Evolutionary conservation across 257 asterid genomes (phyloP).

Genomic region (Euphrasia confusa): DNA sequence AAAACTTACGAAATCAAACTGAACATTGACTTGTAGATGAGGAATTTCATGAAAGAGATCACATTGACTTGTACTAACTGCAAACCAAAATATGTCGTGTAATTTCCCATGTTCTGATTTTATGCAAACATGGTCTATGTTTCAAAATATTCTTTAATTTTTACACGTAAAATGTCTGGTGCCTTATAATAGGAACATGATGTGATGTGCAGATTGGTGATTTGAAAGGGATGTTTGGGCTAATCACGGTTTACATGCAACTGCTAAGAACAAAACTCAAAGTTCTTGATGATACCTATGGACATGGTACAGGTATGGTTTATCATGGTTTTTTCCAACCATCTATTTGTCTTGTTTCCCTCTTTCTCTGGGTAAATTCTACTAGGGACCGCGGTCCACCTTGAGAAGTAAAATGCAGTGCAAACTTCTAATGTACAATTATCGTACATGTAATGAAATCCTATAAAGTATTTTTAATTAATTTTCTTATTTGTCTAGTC

Average conservation of each 20-base stretch:
- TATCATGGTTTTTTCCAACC: conserved; percentile 15
- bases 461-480: no score
- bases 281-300: conserved; percentile 70
- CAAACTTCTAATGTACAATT: no score
- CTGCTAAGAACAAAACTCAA: conserved; percentile 68
- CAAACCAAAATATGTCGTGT: not conserved
- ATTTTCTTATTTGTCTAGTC: no score
- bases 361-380: not conserved
- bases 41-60: not conserved
- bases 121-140: conserved; percentile 4
- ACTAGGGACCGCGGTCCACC: no score
- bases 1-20: no score
- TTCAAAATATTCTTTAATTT: not conserved
- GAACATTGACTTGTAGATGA: not conserved
- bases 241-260: conserved; percentile 59
- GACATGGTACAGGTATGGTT: conserved; percentile 70
- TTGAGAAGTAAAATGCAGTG: no score
- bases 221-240: conserved; percentile 80
- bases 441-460: no score
- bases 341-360: not conserved
- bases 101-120: conserved; percentile 5
- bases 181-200: conserved; percentile 1
- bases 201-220: conserved; percentile 78
- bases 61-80: conserved; percentile 1
- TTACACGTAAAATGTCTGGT: not conserved